These are phyloP conservation scores for Pyricularia sp. DNA, from an alignment of 2,329 filamentous ascomycete species.

Conservation along the genomic window DNA sequence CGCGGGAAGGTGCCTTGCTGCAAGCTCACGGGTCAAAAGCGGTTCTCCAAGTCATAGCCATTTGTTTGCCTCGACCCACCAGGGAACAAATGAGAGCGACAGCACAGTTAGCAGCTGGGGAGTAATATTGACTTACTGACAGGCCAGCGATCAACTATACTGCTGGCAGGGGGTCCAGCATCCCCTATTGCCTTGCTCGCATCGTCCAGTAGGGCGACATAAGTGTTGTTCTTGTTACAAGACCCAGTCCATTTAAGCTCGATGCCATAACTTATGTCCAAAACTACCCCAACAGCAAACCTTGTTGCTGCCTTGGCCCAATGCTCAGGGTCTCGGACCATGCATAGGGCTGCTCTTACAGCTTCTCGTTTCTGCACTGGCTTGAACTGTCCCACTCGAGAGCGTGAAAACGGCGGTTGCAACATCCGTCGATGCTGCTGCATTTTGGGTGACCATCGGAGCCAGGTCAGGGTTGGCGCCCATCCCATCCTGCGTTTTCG, in stretches of 20 bases:
- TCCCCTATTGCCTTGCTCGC: conserved; percentile 7
- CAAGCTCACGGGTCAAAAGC: neutral
- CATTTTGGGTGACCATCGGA: conserved; percentile 30
- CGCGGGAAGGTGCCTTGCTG: conserved; percentile 6
- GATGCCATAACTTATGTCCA: conserved; percentile 16
- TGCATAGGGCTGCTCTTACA: conserved; percentile 2
- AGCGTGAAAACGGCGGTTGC: conserved; percentile 31
- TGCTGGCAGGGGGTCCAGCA: conserved; percentile 8
- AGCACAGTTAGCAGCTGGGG: neutral
- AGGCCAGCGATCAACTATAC: conserved; percentile 8
- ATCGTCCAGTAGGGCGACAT: conserved; percentile 13
- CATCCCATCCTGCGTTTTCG: conserved; percentile 27
- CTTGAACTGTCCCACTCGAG: conserved; percentile 22
- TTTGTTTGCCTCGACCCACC: neutral
- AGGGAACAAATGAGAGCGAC: neutral
- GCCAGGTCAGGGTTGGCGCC: conserved; percentile 34
- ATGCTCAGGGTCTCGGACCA: neutral
- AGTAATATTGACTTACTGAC: neutral
- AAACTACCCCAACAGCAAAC: conserved; percentile 17
- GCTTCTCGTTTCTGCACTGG: conserved; percentile 13
- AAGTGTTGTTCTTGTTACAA: conserved; percentile 11
- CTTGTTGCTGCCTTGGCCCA: conserved; percentile 7
- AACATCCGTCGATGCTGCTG: conserved; percentile 33
- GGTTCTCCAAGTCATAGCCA: neutral
- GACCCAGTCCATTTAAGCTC: conserved; percentile 9